phyloP scores from a whole-genome alignment of 2,329 filamentous ascomycete genomes.

The Claviceps purpurea region DNA sequence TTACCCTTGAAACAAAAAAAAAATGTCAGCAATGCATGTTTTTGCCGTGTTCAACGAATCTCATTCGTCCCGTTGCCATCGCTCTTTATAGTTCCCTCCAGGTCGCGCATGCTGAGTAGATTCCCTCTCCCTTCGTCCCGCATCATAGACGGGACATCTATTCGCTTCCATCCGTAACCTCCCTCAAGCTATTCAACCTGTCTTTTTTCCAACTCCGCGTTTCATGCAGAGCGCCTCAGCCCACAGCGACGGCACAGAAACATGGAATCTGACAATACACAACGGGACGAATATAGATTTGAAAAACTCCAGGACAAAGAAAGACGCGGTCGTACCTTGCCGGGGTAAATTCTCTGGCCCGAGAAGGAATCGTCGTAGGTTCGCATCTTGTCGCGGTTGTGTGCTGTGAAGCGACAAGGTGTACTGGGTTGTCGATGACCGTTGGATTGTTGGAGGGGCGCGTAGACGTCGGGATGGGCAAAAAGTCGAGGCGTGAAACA shows the following conservation, averaged over 20 bases:
- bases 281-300: not conserved
- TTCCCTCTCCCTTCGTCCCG: not conserved
- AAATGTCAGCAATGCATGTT: conserved; percentile 12
- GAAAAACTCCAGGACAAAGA: not conserved
- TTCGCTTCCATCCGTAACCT: not conserved
- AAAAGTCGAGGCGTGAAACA: conserved; percentile 20
- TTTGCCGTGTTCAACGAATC: not conserved
- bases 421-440: conserved; percentile 25
- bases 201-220: not conserved
- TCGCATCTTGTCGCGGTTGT: conserved; percentile 42
- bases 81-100: not conserved
- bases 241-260: not conserved
- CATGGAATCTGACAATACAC: not conserved
- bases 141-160: not conserved
- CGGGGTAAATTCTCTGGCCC: conserved; percentile 54
- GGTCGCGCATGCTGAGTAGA: not conserved
- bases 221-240: not conserved
- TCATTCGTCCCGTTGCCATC: not conserved
- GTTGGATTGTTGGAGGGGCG: conserved; percentile 19
- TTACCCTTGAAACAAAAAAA: conserved; percentile 56
- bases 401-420: conserved; percentile 27
- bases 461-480: conserved; percentile 11
- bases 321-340: conserved; percentile 39
- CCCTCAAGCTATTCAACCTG: not conserved
- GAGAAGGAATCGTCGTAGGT: conserved; percentile 56